A percentile compares a stretch with the other conserved stretches of the same genome.
Conservation (phyloP, 225 moss, liverwort and hornwort genomes). For the Asterella californica region DNA sequence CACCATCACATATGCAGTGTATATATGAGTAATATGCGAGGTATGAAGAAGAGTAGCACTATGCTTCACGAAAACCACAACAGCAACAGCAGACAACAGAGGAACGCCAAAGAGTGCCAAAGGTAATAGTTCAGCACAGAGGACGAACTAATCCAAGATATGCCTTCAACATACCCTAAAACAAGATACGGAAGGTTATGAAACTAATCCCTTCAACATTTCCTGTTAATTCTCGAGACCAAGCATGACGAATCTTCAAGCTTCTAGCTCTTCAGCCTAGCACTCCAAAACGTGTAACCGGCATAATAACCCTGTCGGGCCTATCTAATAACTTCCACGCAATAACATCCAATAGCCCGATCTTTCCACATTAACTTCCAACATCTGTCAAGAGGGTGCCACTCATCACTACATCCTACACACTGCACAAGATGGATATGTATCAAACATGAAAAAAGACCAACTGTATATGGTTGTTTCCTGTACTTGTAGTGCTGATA, state of each 20-base stretch:
- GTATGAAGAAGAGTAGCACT: background rate
- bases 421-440: conserved; percentile 27
- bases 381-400: conserved; percentile 36
- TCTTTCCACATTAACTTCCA: conserved; percentile 30
- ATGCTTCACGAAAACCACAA: background rate
- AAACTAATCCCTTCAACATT: background rate
- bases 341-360: background rate
- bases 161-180: background rate
- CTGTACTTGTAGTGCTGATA: background rate
- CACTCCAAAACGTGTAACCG: background rate
- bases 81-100: background rate
- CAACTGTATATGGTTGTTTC: background rate
- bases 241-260: background rate
- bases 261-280: too few relatives aligned
- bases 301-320: background rate
- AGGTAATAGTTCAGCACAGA: background rate
- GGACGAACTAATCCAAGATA: background rate
- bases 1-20: background rate
- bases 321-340: background rate
- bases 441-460: conserved; percentile 25
- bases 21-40: background rate
- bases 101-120: background rate
- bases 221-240: background rate
- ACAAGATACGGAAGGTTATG: background rate
- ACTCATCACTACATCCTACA: conserved; percentile 44